phyloP scores from a whole-genome alignment of 345 rosid species.

The Eucalyptus cladocalyx region DNA sequence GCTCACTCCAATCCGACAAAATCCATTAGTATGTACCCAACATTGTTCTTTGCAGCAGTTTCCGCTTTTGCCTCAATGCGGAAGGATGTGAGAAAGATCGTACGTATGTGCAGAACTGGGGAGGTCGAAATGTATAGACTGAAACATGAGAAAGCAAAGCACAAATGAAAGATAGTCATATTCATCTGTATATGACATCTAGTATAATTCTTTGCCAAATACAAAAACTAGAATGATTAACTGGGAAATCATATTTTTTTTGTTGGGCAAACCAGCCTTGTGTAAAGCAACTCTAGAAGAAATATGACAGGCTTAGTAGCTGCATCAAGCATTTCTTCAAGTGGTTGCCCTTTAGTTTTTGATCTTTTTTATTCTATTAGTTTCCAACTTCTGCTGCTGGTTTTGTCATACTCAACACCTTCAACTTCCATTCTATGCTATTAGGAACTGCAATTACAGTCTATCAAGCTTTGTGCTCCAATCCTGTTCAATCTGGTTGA shows the following conservation, averaged over 20 bases:
- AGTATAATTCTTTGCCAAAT: not conserved
- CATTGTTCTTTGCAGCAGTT: constrained; percentile 25
- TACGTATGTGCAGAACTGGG: constrained; percentile 22
- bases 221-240: not conserved
- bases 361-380: not conserved
- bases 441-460: not conserved
- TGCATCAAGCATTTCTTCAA: not conserved
- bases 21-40: constrained; percentile 23
- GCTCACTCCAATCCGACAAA: not conserved
- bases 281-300: not conserved
- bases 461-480: not conserved
- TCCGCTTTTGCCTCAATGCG: constrained; percentile 54
- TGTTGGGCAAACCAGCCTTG: not conserved
- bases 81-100: constrained; percentile 46
- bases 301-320: not conserved
- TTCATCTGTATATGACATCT: not conserved
- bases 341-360: not conserved
- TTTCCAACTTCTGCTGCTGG: not conserved
- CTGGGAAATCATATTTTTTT: not conserved
- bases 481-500: not conserved
- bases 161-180: not conserved
- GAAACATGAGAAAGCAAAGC: not conserved
- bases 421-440: not conserved
- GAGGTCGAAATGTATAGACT: not conserved
- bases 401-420: not conserved